Conservation (phyloP, 2,329 filamentous ascomycete species). For the Aspergillus novofumigatus region DNA sequence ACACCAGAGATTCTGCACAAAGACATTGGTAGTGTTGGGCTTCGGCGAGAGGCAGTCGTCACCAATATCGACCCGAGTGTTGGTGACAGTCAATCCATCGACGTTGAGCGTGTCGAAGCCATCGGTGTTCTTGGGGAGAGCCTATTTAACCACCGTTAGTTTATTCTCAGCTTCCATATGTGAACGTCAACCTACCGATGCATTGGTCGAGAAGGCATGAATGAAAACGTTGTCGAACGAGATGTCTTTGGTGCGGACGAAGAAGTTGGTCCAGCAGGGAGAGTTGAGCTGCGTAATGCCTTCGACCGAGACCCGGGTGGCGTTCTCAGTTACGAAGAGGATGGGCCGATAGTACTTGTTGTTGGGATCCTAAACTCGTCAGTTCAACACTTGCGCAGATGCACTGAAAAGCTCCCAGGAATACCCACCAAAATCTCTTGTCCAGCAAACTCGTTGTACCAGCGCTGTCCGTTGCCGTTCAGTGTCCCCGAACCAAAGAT, state of each 20-base stretch:
- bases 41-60: slow-evolving; percentile 61
- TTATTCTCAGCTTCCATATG: background rate
- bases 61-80: slow-evolving; percentile 51
- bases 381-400: background rate
- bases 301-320: slow-evolving; percentile 54
- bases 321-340: slow-evolving; percentile 59
- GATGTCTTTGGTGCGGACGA: slow-evolving; percentile 55
- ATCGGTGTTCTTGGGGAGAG: slow-evolving; percentile 57
- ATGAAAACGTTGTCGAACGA: slow-evolving; percentile 53
- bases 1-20: slow-evolving; percentile 58
- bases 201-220: slow-evolving; percentile 51
- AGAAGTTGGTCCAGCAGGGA: slow-evolving; percentile 62
- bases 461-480: slow-evolving; percentile 53
- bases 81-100: slow-evolving; percentile 49
- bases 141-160: slow-evolving; percentile 18
- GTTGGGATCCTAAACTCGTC: slow-evolving; percentile 38
- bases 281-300: slow-evolving; percentile 59
- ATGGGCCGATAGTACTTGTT: slow-evolving; percentile 58
- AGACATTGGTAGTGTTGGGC: slow-evolving; percentile 55
- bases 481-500: slow-evolving; percentile 56
- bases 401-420: background rate
- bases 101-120: slow-evolving; percentile 60
- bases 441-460: slow-evolving; percentile 48
- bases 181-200: slow-evolving; percentile 22
- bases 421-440: slow-evolving; percentile 33